Base-by-base conservation (phyloP, 139 green algal genomes). In the Picochlorum sp. region DNA sequence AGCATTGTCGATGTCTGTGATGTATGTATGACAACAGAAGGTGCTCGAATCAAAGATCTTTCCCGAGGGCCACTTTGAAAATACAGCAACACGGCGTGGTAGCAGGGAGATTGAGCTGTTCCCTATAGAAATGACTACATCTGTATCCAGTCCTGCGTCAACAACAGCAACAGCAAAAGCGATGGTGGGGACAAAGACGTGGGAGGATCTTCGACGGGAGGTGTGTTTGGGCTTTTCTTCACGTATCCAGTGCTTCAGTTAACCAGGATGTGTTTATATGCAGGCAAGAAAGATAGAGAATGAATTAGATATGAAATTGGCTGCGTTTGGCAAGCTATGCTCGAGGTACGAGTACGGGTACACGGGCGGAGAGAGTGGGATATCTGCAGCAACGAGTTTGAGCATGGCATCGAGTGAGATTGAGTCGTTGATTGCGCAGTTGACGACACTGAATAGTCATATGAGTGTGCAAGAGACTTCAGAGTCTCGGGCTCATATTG, bases 281-380 rank as follows among this genome's bases (percentile, higher is more conserved):
- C 73, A 97, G 81, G 92, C 92, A 0, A 72, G 91, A 5, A 90
- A 88, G 66, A 74, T 97, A 21, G 91, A 98, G 65, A 81, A 84
- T 4, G 91, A 96, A 59, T 54, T 98, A 13, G 92, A 98, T 55
- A 77, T 91, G 0, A 95, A 95, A 75, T 70, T 97, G 3, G 83
- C 84, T n/a, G 80, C 86, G 1, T 95, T 87, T 66, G 78, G 81
- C 16, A 95, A 95, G 70, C 76, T 96, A 13, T 87, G 78, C 56
- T 81, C 80, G 0, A 71, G 75, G 18, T 95, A 85, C 63, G 88
- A 93, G 37, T 78, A 85, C 5, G 77, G 68, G 23, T 87, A 84
- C 47, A 49, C 49, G 44, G 65, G 56, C 20, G 74, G 71, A 11
- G 70, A 77, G 47, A 72, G 61, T 41, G 76, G 70, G 21, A n/a